Percentiles rank a stretch among this genome's conserved stretches.
phyloP scores from a whole-genome alignment of 1,139 yeast genomes.

The Kodamaea derodonti region DNA sequence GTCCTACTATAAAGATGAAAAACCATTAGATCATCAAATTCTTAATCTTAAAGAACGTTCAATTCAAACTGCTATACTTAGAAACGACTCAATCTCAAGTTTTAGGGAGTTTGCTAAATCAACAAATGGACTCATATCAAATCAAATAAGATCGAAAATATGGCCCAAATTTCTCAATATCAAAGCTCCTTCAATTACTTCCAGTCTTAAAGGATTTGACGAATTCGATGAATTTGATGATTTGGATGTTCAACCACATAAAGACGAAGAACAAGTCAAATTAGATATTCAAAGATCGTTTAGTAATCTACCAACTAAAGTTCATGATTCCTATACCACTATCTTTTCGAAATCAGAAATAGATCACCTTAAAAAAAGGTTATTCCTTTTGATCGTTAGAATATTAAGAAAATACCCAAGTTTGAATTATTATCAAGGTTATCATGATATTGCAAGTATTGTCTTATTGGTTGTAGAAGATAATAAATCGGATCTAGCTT shows the following conservation, averaged over 20 bases:
- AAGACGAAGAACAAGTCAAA: constrained; percentile 74
- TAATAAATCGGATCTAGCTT: constrained; percentile 31
- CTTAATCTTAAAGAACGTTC: constrained; percentile 36
- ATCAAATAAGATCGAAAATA: constrained; percentile 34
- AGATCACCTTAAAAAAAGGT: constrained; percentile 32
- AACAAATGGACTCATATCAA: constrained; percentile 46
- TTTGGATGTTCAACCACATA: constrained; percentile 44
- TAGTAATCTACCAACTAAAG: constrained; percentile 35
- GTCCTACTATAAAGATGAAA: constrained; percentile 43
- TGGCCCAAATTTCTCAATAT: constrained; percentile 48
- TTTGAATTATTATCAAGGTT: constrained; percentile 85
- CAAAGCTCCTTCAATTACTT: background rate
- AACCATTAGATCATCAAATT: constrained; percentile 40
- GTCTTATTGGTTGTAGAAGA: constrained; percentile 50
- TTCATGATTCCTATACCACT: constrained; percentile 30
- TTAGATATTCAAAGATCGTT: constrained; percentile 78
- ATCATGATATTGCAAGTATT: constrained; percentile 79
- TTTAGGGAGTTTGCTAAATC: constrained; percentile 37
- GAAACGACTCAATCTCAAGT: background rate
- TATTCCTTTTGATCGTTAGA: constrained; percentile 47
- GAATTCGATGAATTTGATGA: constrained; percentile 18
- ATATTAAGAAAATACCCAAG: constrained; percentile 59
- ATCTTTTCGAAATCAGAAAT: constrained; percentile 34
- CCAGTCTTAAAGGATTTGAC: background rate
- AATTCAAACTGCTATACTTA: constrained; percentile 32